Evolutionary conservation across 2,329 filamentous ascomycete species (phyloP).

Genomic region (Dactylellina sp.): DNA sequence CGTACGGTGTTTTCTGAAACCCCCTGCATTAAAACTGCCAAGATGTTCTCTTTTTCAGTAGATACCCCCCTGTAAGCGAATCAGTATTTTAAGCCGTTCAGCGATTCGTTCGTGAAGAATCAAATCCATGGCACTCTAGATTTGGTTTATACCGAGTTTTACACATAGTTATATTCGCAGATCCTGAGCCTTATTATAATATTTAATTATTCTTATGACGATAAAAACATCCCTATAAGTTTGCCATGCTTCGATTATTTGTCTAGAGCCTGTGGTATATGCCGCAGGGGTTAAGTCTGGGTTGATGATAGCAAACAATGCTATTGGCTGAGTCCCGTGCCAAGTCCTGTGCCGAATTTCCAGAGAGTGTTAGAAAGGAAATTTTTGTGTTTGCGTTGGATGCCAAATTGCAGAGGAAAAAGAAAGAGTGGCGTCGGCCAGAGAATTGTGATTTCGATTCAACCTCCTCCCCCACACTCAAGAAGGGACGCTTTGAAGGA

Average conservation of each 20-base stretch:
- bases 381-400: background rate
- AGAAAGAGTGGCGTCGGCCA: background rate
- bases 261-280: background rate
- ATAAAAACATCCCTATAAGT: background rate
- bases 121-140: background rate
- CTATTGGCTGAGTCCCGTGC: constrained; percentile 32
- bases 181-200: constrained; percentile 25
- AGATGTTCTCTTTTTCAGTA: constrained; percentile 6
- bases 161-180: constrained; percentile 8
- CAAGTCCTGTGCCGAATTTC: constrained; percentile 44
- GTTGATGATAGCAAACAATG: constrained; percentile 6
- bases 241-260: background rate
- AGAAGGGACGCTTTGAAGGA: background rate
- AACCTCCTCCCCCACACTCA: background rate
- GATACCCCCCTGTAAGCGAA: constrained; percentile 1
- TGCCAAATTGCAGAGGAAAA: background rate
- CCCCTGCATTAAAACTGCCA: constrained; percentile 33
- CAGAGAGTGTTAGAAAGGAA: constrained; percentile 16
- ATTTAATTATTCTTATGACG: background rate
- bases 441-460: no score
- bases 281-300: no score
- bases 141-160: constrained; percentile 13
- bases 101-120: constrained; percentile 10
- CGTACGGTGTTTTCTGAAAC: constrained; percentile 33
- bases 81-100: constrained; percentile 35